phyloP scores from a whole-genome alignment of 352 stramenopile species.

The Globisporangium middletonii region DNA sequence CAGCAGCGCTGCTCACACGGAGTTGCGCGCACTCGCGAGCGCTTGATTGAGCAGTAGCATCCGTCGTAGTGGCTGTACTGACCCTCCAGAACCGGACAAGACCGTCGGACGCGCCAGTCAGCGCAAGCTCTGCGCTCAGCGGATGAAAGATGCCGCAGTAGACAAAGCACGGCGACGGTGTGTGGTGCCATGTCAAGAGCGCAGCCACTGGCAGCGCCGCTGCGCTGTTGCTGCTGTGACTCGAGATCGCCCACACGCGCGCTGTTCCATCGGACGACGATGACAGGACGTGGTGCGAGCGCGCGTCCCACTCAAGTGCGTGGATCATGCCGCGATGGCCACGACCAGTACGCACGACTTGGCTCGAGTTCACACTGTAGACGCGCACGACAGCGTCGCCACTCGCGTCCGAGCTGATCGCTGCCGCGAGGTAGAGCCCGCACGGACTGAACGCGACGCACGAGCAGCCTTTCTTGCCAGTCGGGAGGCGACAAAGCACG shows the following conservation, averaged over 20 bases:
- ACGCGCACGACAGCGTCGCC: slow-evolving; percentile 40
- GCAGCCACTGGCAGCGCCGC: background rate
- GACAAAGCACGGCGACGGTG: slow-evolving; percentile 48
- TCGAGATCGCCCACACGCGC: slow-evolving; percentile 30
- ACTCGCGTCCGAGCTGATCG: slow-evolving; percentile 23
- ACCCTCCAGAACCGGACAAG: slow-evolving; percentile 32
- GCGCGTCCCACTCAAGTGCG: slow-evolving; percentile 39
- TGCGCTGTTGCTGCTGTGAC: background rate
- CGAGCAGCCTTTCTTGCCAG: slow-evolving; percentile 51
- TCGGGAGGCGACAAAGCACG: slow-evolving; percentile 44
- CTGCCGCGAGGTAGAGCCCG: slow-evolving; percentile 44
- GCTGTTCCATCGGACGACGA: slow-evolving; percentile 55
- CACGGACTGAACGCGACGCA: slow-evolving; percentile 55
- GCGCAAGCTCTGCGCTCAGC: slow-evolving; percentile 18
- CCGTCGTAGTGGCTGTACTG: slow-evolving; percentile 3
- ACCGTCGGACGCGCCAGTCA: slow-evolving; percentile 52
- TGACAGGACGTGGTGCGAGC: slow-evolving; percentile 30
- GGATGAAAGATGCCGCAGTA: slow-evolving; percentile 57
- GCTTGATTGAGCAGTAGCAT: background rate
- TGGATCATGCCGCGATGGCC: slow-evolving; percentile 58
- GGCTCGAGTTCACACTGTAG: slow-evolving; percentile 34
- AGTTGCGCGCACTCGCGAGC: background rate
- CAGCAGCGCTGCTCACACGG: slow-evolving; percentile 20
- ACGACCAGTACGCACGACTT: slow-evolving; percentile 26
- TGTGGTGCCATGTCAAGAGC: slow-evolving; percentile 39